Conservation (phyloP, 176 grass and related monocot species). For the Puccinellia tenuiflora region DNA sequence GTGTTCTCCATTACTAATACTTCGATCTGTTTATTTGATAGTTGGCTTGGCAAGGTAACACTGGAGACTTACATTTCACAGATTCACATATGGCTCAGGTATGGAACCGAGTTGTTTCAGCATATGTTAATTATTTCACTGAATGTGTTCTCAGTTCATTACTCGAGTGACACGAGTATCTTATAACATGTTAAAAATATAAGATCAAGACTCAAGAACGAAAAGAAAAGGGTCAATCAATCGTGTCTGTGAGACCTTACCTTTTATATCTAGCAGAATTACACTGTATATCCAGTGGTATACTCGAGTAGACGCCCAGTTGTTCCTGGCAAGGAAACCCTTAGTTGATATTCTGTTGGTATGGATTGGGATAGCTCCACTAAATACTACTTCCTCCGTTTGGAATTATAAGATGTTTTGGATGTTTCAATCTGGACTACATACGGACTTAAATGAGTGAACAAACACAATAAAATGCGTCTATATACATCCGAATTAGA, state of each 20-base stretch:
- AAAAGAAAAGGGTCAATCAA: background rate
- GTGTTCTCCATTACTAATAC: background rate
- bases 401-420: too few species aligned
- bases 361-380: background rate
- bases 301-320: background rate
- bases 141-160: background rate
- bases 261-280: background rate
- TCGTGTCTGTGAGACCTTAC: background rate
- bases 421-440: too few species aligned
- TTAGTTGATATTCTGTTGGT: background rate
- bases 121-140: background rate
- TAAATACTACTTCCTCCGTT: too few species aligned
- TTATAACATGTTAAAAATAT: background rate
- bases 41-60: slow-evolving; percentile 97
- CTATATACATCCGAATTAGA: too few species aligned
- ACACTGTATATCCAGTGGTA: background rate
- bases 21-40: slow-evolving; percentile 31
- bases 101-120: background rate
- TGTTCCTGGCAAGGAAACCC: background rate
- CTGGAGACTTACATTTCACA: slow-evolving; percentile 97
- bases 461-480: too few species aligned
- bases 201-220: background rate
- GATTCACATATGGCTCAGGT: slow-evolving; percentile 99
- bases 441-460: too few species aligned
- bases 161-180: background rate